Conservation (phyloP, 2,329 filamentous ascomycete species). For the Xylaria sp. region DNA sequence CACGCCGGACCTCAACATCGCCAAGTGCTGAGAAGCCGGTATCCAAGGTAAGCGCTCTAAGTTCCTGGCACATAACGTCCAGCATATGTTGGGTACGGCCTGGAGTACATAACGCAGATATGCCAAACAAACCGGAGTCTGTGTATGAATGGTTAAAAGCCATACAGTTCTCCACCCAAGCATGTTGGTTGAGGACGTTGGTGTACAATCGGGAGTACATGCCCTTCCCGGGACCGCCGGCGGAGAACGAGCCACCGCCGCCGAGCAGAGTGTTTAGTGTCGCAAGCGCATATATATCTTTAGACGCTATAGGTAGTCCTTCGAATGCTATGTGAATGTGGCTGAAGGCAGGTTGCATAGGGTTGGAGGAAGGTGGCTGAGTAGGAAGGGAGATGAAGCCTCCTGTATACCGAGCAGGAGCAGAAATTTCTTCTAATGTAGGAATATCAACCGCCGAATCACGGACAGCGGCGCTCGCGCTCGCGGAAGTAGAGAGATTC, state of each 20-base stretch:
- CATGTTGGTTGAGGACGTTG: constrained; percentile 96
- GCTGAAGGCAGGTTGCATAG: constrained; percentile 81
- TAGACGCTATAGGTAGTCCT: constrained; percentile 86
- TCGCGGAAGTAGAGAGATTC: constrained; percentile 81
- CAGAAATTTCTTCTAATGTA: constrained; percentile 65
- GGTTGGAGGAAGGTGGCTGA: constrained; percentile 80
- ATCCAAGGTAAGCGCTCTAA: constrained; percentile 80
- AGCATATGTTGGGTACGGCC: constrained; percentile 84
- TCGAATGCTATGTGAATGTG: constrained; percentile 98
- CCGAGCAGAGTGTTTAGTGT: constrained; percentile 96
- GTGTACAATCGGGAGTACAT: constrained; percentile 99
- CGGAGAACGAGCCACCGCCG: constrained; percentile 95
- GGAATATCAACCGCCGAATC: constrained; percentile 57
- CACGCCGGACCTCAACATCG: constrained; percentile 82
- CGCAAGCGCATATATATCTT: constrained; percentile 95
- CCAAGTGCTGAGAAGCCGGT: constrained; percentile 78
- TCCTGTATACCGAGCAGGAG: constrained; percentile 87
- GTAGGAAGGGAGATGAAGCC: constrained; percentile 88
- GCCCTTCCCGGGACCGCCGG: constrained; percentile 95
- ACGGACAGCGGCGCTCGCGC: constrained; percentile 68
- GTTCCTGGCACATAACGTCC: constrained; percentile 93
- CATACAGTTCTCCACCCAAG: constrained; percentile 95
- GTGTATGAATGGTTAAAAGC: constrained; percentile 98
- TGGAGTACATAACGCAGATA: constrained; percentile 86
- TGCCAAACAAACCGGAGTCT: constrained; percentile 94